Evolutionary conservation across 495 filamentous ascomycete genomes (phyloP).

Genomic region (Daldinia caldariorum): DNA sequence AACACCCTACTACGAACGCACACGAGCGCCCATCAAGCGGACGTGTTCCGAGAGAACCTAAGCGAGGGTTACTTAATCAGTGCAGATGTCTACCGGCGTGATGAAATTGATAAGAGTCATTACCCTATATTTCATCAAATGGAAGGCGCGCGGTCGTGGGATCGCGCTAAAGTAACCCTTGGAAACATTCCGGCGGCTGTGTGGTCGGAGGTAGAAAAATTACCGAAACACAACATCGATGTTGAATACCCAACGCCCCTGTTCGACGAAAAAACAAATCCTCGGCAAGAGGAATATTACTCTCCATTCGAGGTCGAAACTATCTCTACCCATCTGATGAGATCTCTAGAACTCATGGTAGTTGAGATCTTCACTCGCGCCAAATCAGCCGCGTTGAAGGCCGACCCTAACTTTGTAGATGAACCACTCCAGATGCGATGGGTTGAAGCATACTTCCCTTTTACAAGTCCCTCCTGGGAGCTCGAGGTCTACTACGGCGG

Average conservation of each 20-base stretch:
- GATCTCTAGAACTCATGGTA: slow-evolving; percentile 87
- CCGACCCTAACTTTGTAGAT: slow-evolving; percentile 57
- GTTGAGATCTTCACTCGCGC: slow-evolving; percentile 87
- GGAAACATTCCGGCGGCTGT: slow-evolving; percentile 71
- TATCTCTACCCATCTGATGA: slow-evolving; percentile 85
- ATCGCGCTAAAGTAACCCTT: slow-evolving; percentile 66
- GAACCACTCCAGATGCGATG: slow-evolving; percentile 87
- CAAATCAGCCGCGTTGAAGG: slow-evolving; percentile 68
- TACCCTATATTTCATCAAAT: slow-evolving; percentile 99
- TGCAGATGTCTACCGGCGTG: slow-evolving; percentile 95
- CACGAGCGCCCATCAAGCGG: slow-evolving; percentile 90
- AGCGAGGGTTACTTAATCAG: slow-evolving; percentile 86
- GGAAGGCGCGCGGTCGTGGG: slow-evolving; percentile 94
- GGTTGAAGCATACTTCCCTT: slow-evolving; percentile 97
- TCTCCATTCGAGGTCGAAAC: slow-evolving; percentile 80
- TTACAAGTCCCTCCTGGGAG: slow-evolving; percentile 94
- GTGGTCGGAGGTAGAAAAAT: slow-evolving; percentile 67
- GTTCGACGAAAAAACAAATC: slow-evolving; percentile 81
- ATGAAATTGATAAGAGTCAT: slow-evolving; percentile 93
- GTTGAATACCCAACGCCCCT: slow-evolving; percentile 89
- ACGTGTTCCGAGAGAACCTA: slow-evolving; percentile 78
- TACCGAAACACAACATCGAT: slow-evolving; percentile 76
- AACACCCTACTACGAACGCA: slow-evolving; percentile 89
- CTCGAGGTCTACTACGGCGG: slow-evolving; percentile 94
- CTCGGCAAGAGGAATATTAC: slow-evolving; percentile 78